These are phyloP conservation scores for Saturnispora dispora DNA, from an alignment of 805 yeast species.

Conservation along the genomic window DNA sequence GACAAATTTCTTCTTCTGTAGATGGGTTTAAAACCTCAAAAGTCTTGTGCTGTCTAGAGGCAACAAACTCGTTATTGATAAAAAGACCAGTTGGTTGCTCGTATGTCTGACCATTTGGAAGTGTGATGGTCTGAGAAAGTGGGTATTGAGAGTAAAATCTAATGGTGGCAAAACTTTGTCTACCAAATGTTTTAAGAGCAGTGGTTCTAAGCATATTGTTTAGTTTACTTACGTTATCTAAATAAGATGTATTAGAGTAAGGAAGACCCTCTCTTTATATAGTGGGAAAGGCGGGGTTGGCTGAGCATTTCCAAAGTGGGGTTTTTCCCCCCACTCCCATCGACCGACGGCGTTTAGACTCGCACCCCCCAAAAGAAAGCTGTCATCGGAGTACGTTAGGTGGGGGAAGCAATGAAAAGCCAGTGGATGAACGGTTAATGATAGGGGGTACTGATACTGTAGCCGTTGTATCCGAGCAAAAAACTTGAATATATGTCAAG, in stretches of 20 bases:
- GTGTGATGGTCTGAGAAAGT: conserved; percentile 24
- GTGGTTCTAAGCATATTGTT: conserved; percentile 5
- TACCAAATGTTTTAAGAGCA: conserved; percentile 2
- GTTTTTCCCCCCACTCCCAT: conserved; percentile 4
- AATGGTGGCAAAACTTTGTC: neutral
- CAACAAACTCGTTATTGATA: conserved; percentile 55
- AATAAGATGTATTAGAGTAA: neutral
- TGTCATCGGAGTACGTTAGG: neutral
- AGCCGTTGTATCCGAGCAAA: no score
- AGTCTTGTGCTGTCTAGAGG: conserved; percentile 47
- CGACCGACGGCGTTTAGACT: conserved; percentile 1
- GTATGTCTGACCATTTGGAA: conserved; percentile 28
- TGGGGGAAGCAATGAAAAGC: neutral
- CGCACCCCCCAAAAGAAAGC: neutral
- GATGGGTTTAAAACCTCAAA: conserved; percentile 59
- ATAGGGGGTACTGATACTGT: no score
- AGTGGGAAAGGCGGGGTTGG: conserved; percentile 1
- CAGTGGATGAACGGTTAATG: neutral
- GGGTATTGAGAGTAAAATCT: conserved; percentile 17
- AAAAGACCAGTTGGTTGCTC: conserved; percentile 47
- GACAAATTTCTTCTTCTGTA: conserved; percentile 60
- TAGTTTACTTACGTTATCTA: neutral
- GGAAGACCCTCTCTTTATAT: neutral
- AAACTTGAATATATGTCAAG: no score
- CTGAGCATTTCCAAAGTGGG: conserved; percentile 3